These are phyloP conservation scores for Thymus mandschuricus DNA, from an alignment of 257 asterid species.

Conservation along the genomic window DNA sequence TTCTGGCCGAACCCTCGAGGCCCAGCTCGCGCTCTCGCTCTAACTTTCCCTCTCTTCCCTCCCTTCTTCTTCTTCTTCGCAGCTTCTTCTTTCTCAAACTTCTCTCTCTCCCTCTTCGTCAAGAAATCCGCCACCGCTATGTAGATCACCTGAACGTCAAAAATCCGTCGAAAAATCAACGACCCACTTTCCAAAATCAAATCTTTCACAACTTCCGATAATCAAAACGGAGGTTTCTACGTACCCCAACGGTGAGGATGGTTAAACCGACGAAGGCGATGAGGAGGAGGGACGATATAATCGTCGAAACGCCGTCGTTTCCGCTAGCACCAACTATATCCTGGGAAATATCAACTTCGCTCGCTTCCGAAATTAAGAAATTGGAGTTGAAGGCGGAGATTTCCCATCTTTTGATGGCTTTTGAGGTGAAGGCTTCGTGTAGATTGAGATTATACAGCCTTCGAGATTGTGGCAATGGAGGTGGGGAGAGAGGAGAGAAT, in stretches of 20 bases:
- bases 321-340: constrained; percentile 48
- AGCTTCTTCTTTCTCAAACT: constrained; percentile 78
- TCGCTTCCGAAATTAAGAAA: constrained; percentile 53
- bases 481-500: constrained; percentile 15
- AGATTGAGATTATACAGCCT: constrained; percentile 24
- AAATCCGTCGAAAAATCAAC: constrained; percentile 20
- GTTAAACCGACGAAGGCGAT: constrained; percentile 74
- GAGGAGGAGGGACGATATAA: constrained; percentile 59
- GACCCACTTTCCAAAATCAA: constrained; percentile 27
- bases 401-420: constrained; percentile 43
- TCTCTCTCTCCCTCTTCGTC: constrained; percentile 81
- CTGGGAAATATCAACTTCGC: constrained; percentile 47
- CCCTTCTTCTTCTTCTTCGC: constrained; percentile 65
- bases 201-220: neutral
- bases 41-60: constrained; percentile 52
- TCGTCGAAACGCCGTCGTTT: constrained; percentile 43
- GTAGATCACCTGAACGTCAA: constrained; percentile 66
- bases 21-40: constrained; percentile 54
- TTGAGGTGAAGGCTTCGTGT: constrained; percentile 22
- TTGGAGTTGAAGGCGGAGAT: constrained; percentile 35
- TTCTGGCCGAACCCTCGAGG: constrained; percentile 96
- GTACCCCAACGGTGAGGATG: constrained; percentile 81
- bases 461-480: constrained; percentile 19
- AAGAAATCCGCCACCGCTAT: constrained; percentile 83
- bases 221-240: neutral